These are phyloP conservation scores for Scheffersomyces coipomensis DNA, from an alignment of 805 yeast genomes.

Conservation along the genomic window DNA sequence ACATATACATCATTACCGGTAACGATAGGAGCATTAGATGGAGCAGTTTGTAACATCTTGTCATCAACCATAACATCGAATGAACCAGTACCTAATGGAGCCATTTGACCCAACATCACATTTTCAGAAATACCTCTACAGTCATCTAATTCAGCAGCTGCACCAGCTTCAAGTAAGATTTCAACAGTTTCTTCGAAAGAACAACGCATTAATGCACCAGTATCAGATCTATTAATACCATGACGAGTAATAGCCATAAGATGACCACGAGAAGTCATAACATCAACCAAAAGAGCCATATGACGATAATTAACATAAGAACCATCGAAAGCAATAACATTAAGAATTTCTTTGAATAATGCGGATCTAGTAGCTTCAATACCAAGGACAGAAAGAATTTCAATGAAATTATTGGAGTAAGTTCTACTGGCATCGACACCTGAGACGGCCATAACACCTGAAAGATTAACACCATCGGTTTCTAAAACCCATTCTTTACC, in stretches of 20 bases:
- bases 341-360: slow-evolving; percentile 87
- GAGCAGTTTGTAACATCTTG: slow-evolving; percentile 66
- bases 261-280: slow-evolving; percentile 98
- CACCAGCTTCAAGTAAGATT: slow-evolving; percentile 95
- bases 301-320: slow-evolving; percentile 98
- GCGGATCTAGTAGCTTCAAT: slow-evolving; percentile 98
- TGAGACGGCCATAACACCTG: slow-evolving; percentile 91
- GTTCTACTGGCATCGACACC: slow-evolving; percentile 92
- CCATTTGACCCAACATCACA: slow-evolving; percentile 96
- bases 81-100: slow-evolving; percentile 98
- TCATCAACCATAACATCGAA: slow-evolving; percentile 96
- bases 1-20: slow-evolving; percentile 24
- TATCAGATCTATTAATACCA: slow-evolving; percentile 97
- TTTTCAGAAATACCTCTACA: slow-evolving; percentile 99
- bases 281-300: slow-evolving; percentile 95
- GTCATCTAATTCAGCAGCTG: slow-evolving; percentile 95
- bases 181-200: slow-evolving; percentile 99
- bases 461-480: slow-evolving; percentile 96
- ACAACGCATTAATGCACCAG: slow-evolving; percentile 99
- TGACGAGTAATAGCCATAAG: slow-evolving; percentile 99
- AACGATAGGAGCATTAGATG: slow-evolving; percentile 45
- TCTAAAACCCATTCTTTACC: slow-evolving; percentile 97
- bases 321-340: slow-evolving; percentile 99
- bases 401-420: slow-evolving; percentile 96
- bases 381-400: slow-evolving; percentile 90